These are phyloP conservation scores for Malus fusca DNA, from an alignment of 306 rosid genomes.

Conservation along the genomic window DNA sequence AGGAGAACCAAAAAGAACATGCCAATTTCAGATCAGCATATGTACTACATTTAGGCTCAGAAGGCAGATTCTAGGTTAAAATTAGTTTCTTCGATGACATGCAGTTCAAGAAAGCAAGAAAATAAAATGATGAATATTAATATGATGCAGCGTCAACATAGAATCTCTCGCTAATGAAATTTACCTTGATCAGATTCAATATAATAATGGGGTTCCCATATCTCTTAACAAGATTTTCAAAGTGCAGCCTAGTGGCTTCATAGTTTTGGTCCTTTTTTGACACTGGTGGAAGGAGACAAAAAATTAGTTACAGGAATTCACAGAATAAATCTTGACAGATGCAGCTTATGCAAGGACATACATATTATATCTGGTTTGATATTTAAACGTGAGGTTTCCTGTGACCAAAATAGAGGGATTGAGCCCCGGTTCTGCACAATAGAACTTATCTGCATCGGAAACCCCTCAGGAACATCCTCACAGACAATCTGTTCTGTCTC, in stretches of 20 bases:
- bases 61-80: background rate
- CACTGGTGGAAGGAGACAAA: constrained; percentile 49
- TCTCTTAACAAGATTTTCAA: constrained; percentile 85
- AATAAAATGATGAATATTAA: background rate
- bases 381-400: constrained; percentile 90
- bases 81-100: background rate
- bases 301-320: constrained; percentile 14
- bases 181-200: constrained; percentile 93
- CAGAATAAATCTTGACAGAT: background rate
- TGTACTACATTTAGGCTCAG: background rate
- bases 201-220: constrained; percentile 91
- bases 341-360: constrained; percentile 29
- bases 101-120: background rate
- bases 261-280: constrained; percentile 58
- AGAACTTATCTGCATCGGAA: constrained; percentile 74
- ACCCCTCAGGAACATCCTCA: constrained; percentile 59
- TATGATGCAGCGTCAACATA: background rate
- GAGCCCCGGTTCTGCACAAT: constrained; percentile 94
- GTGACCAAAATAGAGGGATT: constrained; percentile 98
- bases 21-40: background rate
- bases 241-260: constrained; percentile 92
- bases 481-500: constrained; percentile 94
- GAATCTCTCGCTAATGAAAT: background rate
- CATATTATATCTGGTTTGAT: constrained; percentile 88
- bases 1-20: background rate